Evolutionary conservation across 352 stramenopile genomes (phyloP).

Genomic region (Pythium plurisporium): DNA sequence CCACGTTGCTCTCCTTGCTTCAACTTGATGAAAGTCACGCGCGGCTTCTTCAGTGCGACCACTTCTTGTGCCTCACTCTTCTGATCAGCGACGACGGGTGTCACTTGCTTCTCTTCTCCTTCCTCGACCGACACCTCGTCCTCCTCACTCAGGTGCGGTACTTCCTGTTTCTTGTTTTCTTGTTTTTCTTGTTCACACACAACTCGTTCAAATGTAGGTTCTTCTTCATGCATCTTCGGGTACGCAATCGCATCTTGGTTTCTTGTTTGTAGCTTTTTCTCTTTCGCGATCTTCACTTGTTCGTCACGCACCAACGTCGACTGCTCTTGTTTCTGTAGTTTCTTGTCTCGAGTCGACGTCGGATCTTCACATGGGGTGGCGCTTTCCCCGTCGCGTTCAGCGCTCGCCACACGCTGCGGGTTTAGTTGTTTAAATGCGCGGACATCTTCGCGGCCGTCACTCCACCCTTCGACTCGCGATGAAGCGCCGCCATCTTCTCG

Average conservation of each 20-base stretch:
- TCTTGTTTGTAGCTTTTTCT: too few relatives aligned
- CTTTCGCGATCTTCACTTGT: conserved; percentile 1
- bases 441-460: conserved; percentile 1
- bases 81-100: too few relatives aligned
- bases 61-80: too few relatives aligned
- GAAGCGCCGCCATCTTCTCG: not conserved
- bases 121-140: too few relatives aligned
- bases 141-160: too few relatives aligned
- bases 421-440: conserved; percentile 14
- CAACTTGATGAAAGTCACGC: not conserved
- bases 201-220: not conserved
- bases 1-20: not conserved
- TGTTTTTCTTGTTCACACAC: conserved; percentile 6
- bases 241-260: too few relatives aligned
- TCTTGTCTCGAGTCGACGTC: not conserved
- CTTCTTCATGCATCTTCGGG: not conserved
- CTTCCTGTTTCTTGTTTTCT: not conserved
- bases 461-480: not conserved
- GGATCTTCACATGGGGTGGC: not conserved
- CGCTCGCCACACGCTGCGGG: conserved; percentile 5
- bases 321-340: not conserved
- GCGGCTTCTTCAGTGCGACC: not conserved
- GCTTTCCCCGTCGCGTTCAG: conserved; percentile 19
- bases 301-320: not conserved
- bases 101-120: not conserved